These are phyloP conservation scores for Rhododendron ferrugineum DNA, from an alignment of 148 eudicot genomes.

Conservation along the genomic window DNA sequence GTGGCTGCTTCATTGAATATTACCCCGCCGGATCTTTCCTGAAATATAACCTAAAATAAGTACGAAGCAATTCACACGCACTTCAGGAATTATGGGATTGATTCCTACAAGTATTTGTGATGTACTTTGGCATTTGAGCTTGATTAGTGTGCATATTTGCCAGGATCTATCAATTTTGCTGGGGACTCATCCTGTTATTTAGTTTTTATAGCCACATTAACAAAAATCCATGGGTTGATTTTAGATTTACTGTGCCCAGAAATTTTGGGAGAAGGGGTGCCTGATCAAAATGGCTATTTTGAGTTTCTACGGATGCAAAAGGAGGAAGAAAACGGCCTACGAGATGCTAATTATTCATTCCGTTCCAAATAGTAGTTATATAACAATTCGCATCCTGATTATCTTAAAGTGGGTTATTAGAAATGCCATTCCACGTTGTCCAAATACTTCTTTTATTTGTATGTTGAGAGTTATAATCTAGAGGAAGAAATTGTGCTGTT, in stretches of 20 bases:
- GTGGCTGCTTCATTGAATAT: neutral
- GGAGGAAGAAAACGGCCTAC: neutral
- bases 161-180: neutral
- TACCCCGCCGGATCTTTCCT: neutral
- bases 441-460: neutral
- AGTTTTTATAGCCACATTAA: neutral
- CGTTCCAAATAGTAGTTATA: neutral
- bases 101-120: neutral
- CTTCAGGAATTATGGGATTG: neutral
- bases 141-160: neutral
- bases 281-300: neutral
- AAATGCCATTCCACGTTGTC: neutral
- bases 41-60: neutral
- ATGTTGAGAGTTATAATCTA: neutral
- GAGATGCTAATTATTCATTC: neutral
- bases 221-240: neutral
- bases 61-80: neutral
- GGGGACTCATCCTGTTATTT: neutral
- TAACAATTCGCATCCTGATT: neutral
- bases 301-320: neutral
- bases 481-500: neutral
- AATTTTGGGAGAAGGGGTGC: neutral
- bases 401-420: neutral
- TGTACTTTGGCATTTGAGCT: neutral
- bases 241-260: neutral